Percentiles rank a stretch among this genome's conserved stretches.
Evolutionary conservation across 1,284 basidiomycete genomes (phyloP).

Genomic region (Sporisorium exsertum): DNA sequence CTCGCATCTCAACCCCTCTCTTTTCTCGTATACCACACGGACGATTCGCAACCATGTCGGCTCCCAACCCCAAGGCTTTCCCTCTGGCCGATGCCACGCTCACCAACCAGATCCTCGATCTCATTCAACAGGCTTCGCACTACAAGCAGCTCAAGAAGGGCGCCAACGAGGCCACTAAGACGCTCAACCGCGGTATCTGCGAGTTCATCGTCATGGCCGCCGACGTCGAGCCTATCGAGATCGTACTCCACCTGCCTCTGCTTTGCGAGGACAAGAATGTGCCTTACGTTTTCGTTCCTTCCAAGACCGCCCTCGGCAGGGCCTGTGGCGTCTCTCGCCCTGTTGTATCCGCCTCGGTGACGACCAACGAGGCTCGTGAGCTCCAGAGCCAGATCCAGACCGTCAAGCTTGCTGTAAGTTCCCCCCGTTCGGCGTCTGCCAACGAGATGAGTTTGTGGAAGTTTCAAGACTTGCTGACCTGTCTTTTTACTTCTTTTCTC

Average conservation of each 20-base stretch:
- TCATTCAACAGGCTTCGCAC: conserved; percentile 73
- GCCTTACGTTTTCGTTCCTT: conserved; percentile 93
- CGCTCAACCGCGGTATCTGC: conserved; percentile 96
- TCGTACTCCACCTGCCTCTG: conserved; percentile 94
- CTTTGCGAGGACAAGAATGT: conserved; percentile 99
- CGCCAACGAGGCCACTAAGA: conserved; percentile 94
- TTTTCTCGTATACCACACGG: conserved; percentile 8
- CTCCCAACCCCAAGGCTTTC: conserved; percentile 83
- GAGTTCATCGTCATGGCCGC: conserved; percentile 99
- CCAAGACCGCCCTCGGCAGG: conserved; percentile 92
- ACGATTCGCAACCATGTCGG: conserved; percentile 49
- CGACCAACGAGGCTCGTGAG: conserved; percentile 94
- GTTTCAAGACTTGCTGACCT: conserved; percentile 9
- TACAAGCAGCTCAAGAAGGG: conserved; percentile 99
- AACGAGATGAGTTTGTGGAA: not conserved
- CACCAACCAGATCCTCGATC: conserved; percentile 86
- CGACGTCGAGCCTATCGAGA: conserved; percentile 90
- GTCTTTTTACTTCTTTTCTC: not conserved
- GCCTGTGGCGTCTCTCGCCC: conserved; percentile 96
- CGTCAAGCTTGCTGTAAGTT: conserved; percentile 75
- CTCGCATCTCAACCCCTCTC: conserved; percentile 2
- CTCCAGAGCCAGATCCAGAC: conserved; percentile 89
- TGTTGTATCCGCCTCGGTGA: conserved; percentile 94
- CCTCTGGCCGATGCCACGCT: conserved; percentile 88
- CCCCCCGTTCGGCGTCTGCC: not conserved